Conservation (phyloP, 2,329 filamentous ascomycete species). For the Xylaria sp. region DNA sequence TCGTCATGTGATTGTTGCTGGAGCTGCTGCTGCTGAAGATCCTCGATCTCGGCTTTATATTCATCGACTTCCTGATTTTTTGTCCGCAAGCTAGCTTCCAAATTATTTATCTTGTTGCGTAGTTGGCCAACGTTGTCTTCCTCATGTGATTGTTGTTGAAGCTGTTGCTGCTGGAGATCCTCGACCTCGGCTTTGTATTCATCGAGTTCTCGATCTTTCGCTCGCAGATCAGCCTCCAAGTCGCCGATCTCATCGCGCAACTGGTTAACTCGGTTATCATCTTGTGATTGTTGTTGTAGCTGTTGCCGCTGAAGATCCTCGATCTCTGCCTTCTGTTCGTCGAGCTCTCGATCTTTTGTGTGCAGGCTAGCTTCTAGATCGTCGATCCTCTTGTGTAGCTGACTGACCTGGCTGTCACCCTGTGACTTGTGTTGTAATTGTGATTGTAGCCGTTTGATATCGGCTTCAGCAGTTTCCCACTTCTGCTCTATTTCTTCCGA, state of each 20-base stretch:
- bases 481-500: conserved; percentile 51
- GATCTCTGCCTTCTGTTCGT: conserved; percentile 61
- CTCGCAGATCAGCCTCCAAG: conserved; percentile 65
- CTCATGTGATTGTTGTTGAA: background rate
- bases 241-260: conserved; percentile 77
- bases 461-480: conserved; percentile 6
- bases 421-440: background rate
- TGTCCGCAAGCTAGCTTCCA: conserved; percentile 73
- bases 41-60: conserved; percentile 72
- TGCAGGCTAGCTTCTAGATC: conserved; percentile 65
- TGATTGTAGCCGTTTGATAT: conserved; percentile 64
- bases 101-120: background rate
- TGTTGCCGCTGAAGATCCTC: conserved; percentile 62
- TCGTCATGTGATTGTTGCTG: conserved; percentile 62
- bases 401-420: conserved; percentile 63
- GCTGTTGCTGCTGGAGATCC: conserved; percentile 53
- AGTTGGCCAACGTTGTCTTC: background rate
- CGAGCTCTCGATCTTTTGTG: conserved; percentile 68
- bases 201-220: conserved; percentile 68
- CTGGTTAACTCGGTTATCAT: conserved; percentile 70
- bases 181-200: conserved; percentile 64
- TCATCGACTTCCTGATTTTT: conserved; percentile 58
- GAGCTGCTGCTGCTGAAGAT: conserved; percentile 55
- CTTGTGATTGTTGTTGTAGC: conserved; percentile 60
- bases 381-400: conserved; percentile 77